Evolutionary conservation across 495 filamentous ascomycete species (phyloP).

Genomic region (Hypoxylon perforatum): DNA sequence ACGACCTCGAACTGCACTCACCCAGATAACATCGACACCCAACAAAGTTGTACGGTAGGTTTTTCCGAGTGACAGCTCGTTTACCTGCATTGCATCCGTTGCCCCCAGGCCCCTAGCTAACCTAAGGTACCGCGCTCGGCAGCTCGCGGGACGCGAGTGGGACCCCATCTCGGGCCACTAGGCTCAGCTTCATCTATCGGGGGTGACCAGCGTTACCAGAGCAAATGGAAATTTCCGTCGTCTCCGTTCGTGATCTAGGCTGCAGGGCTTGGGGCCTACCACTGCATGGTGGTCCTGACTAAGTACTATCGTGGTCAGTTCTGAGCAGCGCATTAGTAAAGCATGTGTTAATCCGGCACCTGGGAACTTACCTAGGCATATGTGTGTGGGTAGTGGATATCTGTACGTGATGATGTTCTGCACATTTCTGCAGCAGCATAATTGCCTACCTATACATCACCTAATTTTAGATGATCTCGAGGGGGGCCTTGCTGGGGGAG

Average conservation of each 20-base stretch:
- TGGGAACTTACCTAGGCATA: not conserved
- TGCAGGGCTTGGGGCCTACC: constrained; percentile 9
- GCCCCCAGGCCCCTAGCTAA: not conserved
- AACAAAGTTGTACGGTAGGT: not conserved
- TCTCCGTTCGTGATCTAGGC: constrained; percentile 12
- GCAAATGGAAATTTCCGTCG: constrained; percentile 7
- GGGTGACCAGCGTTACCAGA: constrained; percentile 9
- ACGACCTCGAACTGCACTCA: constrained; percentile 1
- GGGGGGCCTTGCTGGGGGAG: not conserved
- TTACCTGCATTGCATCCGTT: constrained; percentile 12
- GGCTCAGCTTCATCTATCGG: constrained; percentile 14
- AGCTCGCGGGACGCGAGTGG: constrained; percentile 5
- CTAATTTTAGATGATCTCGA: constrained; percentile 11
- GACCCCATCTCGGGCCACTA: not conserved
- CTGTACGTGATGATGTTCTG: no score
- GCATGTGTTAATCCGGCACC: constrained; percentile 29
- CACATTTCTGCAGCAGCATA: not conserved
- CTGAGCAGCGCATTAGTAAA: constrained; percentile 12
- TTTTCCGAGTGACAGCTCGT: constrained; percentile 21
- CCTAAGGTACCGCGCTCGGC: not conserved
- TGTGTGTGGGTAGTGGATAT: not conserved
- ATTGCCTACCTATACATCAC: not conserved
- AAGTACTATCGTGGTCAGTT: constrained; percentile 15
- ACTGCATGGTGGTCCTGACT: constrained; percentile 4
- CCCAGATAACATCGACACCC: constrained; percentile 2